Percentiles rank a stretch among this genome's conserved stretches.
Evolutionary conservation across 78 protist genomes (phyloP).

Genomic region (Parvularia atlantis): DNA sequence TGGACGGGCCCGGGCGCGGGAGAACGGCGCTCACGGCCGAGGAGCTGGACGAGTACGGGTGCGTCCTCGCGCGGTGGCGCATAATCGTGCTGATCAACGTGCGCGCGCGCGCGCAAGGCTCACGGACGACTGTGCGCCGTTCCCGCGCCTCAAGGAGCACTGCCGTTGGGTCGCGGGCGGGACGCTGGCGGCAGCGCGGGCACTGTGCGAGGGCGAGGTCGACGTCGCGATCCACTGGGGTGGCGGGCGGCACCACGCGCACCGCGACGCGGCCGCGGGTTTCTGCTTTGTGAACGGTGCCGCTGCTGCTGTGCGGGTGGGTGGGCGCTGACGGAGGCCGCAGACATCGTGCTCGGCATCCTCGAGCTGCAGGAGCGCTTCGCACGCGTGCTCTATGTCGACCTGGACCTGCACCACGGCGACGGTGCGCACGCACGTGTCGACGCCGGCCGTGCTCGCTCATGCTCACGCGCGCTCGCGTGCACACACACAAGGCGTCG

Average conservation of each 20-base stretch:
- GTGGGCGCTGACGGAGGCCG: no score
- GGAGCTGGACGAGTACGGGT: background rate
- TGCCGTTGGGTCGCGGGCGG: background rate
- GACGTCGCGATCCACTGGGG: background rate
- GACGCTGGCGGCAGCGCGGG: background rate
- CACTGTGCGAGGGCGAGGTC: no score
- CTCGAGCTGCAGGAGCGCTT: background rate
- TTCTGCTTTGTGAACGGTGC: slow-evolving; percentile 4
- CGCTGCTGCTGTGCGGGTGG: no score
- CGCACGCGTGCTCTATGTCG: background rate
- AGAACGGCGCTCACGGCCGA: background rate
- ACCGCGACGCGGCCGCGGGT: background rate
- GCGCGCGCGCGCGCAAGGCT: no score
- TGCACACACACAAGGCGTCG: no score
- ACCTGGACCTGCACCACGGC: no score
- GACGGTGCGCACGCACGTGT: no score
- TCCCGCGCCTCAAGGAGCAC: background rate
- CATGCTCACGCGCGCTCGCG: no score
- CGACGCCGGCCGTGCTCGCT: no score
- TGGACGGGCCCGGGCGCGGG: background rate
- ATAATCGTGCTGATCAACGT: no score
- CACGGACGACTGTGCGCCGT: background rate
- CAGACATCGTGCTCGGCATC: slow-evolving; percentile 7
- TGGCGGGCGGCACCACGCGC: slow-evolving; percentile 22
- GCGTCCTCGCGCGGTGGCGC: no score